Evolutionary conservation across 352 stramenopile species (phyloP).

Genomic region (Globisporangium viniferum): DNA sequence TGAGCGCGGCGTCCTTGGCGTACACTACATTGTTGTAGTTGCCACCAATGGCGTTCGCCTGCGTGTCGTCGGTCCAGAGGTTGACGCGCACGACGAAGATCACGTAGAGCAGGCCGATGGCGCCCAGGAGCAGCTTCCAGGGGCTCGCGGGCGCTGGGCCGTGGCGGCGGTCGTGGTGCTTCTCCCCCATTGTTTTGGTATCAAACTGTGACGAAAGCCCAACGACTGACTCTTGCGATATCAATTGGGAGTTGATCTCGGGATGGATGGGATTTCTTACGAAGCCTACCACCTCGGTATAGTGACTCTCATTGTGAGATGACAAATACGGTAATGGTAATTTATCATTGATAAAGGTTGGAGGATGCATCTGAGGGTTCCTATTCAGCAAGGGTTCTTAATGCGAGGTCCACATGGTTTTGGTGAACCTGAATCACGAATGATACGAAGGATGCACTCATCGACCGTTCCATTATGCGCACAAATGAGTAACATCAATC

Average conservation of each 20-base stretch:
- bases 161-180: constrained; percentile 15
- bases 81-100: constrained; percentile 22
- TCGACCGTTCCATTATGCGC: too few relatives aligned
- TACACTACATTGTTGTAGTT: background rate
- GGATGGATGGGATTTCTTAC: too few relatives aligned
- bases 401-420: background rate
- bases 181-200: constrained; percentile 2
- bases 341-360: too few relatives aligned
- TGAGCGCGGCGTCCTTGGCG: constrained; percentile 10
- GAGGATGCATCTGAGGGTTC: background rate
- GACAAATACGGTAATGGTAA: too few relatives aligned
- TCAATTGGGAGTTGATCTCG: too few relatives aligned
- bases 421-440: background rate
- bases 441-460: background rate
- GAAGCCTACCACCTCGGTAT: too few relatives aligned
- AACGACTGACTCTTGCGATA: too few relatives aligned
- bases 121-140: constrained; percentile 14
- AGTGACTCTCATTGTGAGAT: too few relatives aligned
- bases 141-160: constrained; percentile 4
- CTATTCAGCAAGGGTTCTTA: background rate
- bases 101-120: constrained; percentile 20
- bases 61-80: constrained; percentile 6
- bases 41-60: constrained; percentile 11
- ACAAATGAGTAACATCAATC: too few relatives aligned
- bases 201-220: too few relatives aligned